A percentile compares a stretch with the other conserved stretches of the same genome.
These are phyloP conservation scores for Setaria viridis DNA, from an alignment of 202 grass and related monocot genomes.

Conservation along the genomic window DNA sequence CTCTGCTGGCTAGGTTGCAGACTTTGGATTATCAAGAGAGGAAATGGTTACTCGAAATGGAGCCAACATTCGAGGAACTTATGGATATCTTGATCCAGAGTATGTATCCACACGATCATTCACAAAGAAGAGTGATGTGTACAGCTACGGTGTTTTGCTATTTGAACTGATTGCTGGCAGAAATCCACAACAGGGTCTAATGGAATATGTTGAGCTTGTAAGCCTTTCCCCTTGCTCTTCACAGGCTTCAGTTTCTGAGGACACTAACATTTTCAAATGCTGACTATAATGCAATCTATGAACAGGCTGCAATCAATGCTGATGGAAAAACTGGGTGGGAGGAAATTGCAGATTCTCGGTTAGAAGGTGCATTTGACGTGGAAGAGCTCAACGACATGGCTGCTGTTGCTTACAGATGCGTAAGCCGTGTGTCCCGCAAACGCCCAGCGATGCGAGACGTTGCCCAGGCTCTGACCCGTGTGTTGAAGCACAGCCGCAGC, in stretches of 20 bases:
- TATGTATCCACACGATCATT: conserved; percentile 86
- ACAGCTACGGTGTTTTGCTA: conserved; percentile 87
- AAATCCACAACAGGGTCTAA: conserved; percentile 94
- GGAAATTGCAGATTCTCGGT: conserved; percentile 74
- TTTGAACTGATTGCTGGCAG: conserved; percentile 86
- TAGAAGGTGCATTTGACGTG: conserved; percentile 77
- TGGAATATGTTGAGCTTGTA: conserved; percentile 99
- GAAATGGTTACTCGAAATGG: conserved; percentile 77
- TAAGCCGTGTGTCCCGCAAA: conserved; percentile 72
- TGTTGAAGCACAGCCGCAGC: conserved; percentile 60
- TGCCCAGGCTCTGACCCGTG: conserved; percentile 67
- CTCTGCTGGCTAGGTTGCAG: conserved; percentile 72
- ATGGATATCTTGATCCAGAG: conserved; percentile 92
- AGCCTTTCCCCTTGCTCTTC: conserved; percentile 15
- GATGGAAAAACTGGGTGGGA: conserved; percentile 88
- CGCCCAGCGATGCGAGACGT: conserved; percentile 82
- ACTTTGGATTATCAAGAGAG: conserved; percentile 96
- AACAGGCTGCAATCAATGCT: conserved; percentile 79
- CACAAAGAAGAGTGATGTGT: conserved; percentile 96
- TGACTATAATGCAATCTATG: conserved; percentile 31
- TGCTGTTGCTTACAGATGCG: conserved; percentile 76
- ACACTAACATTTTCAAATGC: conserved; percentile 35
- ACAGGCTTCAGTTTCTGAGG: conserved; percentile 10
- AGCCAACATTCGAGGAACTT: conserved; percentile 85
- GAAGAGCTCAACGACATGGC: conserved; percentile 84